Evolutionary conservation across 2,329 filamentous ascomycete genomes (phyloP).

Genomic region (Myriosclerotinia duriaeana): DNA sequence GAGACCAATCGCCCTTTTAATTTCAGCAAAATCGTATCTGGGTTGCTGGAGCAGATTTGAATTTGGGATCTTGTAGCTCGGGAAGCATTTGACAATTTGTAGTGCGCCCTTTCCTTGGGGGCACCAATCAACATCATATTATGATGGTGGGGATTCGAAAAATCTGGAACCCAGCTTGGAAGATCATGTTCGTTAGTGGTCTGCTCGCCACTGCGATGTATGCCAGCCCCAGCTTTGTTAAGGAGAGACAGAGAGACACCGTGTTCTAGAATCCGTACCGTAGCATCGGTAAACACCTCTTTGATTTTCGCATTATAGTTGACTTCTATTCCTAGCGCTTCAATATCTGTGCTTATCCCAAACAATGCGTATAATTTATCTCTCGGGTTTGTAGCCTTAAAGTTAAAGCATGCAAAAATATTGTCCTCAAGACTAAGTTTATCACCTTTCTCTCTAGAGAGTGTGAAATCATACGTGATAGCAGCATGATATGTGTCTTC

Average conservation of each 20-base stretch:
- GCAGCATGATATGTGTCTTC: background rate
- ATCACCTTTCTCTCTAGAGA: background rate
- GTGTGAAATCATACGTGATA: background rate
- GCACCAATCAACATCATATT: background rate
- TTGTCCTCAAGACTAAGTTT: background rate
- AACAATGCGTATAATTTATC: background rate
- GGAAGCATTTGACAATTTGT: background rate
- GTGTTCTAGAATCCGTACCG: no score
- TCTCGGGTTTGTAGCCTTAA: background rate
- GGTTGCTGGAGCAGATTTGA: background rate
- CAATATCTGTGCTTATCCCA: background rate
- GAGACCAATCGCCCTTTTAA: background rate
- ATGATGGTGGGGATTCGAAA: background rate
- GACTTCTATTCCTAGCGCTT: background rate
- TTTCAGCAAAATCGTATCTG: background rate
- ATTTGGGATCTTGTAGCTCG: background rate
- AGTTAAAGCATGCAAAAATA: background rate
- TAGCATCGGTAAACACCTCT: background rate
- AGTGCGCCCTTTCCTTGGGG: background rate
- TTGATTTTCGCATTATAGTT: background rate
- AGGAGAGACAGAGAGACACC: background rate
- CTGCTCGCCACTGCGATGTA: background rate
- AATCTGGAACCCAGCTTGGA: background rate
- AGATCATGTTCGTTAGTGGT: background rate
- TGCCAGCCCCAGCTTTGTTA: background rate